Evolutionary conservation across 345 rosid genomes (phyloP).

Genomic region (Sonneratia caseolaris): DNA sequence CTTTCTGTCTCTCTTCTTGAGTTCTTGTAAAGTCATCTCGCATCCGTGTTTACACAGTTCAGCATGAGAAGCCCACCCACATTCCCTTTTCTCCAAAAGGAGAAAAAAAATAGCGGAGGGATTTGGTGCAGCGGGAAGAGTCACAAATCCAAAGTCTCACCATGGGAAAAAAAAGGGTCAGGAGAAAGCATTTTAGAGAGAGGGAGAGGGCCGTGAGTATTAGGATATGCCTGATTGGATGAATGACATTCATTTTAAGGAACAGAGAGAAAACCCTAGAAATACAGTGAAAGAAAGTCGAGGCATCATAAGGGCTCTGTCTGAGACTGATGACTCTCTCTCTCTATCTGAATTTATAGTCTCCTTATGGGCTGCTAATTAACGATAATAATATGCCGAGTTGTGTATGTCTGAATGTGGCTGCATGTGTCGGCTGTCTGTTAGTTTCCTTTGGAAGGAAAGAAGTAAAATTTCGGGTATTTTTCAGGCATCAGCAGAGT

Average conservation of each 20-base stretch:
- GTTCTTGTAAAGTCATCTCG: neutral
- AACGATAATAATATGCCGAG: neutral
- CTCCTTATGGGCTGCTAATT: neutral
- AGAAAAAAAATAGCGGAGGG: too few species aligned
- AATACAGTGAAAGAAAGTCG: neutral
- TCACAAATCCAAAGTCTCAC: too few species aligned
- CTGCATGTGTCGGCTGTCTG: neutral
- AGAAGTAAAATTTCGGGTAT: neutral
- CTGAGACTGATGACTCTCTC: conserved; percentile 3
- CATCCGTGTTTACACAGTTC: neutral
- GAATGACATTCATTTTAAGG: neutral
- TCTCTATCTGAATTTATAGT: neutral
- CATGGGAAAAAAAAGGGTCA: too few species aligned
- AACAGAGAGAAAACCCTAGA: conserved; percentile 1
- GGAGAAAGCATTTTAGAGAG: neutral
- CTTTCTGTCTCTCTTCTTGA: neutral
- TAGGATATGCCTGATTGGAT: too few species aligned
- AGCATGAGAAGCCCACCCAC: neutral
- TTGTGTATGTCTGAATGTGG: neutral
- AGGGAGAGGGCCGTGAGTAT: neutral
- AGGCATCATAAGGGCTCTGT: neutral
- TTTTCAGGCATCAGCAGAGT: neutral
- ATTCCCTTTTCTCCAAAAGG: too few species aligned
- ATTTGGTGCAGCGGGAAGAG: too few species aligned
- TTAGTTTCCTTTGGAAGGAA: neutral